Conservation (phyloP, 805 yeast species). For the Kodamaea neixiangensis region DNA sequence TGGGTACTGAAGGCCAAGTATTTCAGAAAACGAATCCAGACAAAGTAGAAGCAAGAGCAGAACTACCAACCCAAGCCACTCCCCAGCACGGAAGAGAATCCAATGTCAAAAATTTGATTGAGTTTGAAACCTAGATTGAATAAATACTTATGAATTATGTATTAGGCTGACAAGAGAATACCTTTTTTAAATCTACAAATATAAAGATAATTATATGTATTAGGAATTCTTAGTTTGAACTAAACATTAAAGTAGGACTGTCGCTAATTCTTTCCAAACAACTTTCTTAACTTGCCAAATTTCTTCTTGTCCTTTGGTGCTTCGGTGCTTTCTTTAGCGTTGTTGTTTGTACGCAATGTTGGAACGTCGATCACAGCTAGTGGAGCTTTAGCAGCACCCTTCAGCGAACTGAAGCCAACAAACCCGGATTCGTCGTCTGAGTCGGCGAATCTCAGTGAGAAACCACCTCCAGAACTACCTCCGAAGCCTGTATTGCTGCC, state of each 20-base stretch:
- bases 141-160: not conserved
- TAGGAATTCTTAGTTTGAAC: not conserved
- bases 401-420: constrained; percentile 11
- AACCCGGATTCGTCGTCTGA: constrained; percentile 16
- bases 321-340: constrained; percentile 3
- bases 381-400: constrained; percentile 5
- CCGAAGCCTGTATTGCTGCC: not conserved
- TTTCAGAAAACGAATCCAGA: constrained; percentile 13
- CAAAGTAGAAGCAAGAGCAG: constrained; percentile 4
- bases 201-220: constrained; percentile 3
- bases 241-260: not conserved
- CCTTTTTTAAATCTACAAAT: not conserved
- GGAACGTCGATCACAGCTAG: constrained; percentile 6
- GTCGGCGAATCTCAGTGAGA: constrained; percentile 14
- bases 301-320: constrained; percentile 33
- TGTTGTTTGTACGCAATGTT: constrained; percentile 12
- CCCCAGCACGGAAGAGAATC: constrained; percentile 12
- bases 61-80: constrained; percentile 6
- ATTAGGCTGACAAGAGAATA: not conserved
- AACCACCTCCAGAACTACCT: constrained; percentile 4
- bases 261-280: constrained; percentile 34
- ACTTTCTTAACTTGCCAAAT: constrained; percentile 39
- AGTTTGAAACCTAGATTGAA: constrained; percentile 38
- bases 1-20: constrained; percentile 51
- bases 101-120: constrained; percentile 36